phyloP scores from a whole-genome alignment of 2,329 filamentous ascomycete species.

The Alternaria sp. region DNA sequence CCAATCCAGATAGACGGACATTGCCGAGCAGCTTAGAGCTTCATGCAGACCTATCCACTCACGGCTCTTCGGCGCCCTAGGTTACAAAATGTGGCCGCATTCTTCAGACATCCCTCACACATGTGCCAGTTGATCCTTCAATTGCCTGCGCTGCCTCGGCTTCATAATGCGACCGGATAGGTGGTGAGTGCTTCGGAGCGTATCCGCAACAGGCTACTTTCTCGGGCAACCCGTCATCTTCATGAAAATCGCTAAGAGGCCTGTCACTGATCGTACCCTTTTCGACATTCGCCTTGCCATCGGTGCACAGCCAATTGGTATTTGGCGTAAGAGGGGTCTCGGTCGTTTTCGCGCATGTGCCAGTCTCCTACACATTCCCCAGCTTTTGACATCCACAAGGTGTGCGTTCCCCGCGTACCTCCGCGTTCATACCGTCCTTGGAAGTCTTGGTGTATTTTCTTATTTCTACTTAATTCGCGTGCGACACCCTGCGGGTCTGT shows the following conservation, averaged over 20 bases:
- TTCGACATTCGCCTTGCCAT: constrained; percentile 21
- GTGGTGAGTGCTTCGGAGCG: constrained; percentile 43
- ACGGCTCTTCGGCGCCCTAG: constrained; percentile 10
- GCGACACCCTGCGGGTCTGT: neutral
- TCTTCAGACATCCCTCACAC: constrained; percentile 12
- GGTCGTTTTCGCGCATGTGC: constrained; percentile 34
- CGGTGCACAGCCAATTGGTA: constrained; percentile 25
- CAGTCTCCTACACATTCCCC: constrained; percentile 22
- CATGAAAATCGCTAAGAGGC: constrained; percentile 8
- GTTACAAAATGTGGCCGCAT: constrained; percentile 2
- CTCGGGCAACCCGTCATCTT: constrained; percentile 22
- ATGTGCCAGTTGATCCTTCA: constrained; percentile 25
- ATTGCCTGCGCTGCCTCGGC: constrained; percentile 27
- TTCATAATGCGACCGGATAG: constrained; percentile 14
- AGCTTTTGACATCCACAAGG: constrained; percentile 18
- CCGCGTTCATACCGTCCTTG: constrained; percentile 15
- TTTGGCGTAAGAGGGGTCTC: constrained; percentile 20
- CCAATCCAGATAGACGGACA: constrained; percentile 12
- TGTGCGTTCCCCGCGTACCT: constrained; percentile 38
- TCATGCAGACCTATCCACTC: constrained; percentile 17
- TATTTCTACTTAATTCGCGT: constrained; percentile 3
- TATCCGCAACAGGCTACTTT: constrained; percentile 34
- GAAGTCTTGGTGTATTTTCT: constrained; percentile 3
- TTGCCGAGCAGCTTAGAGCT: constrained; percentile 8
- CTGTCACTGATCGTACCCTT: constrained; percentile 36